A percentile compares a stretch with the other conserved stretches of the same genome.
Evolutionary conservation across 768 basidiomycete genomes (phyloP).

Genomic region (Artomyces pyxidatus): DNA sequence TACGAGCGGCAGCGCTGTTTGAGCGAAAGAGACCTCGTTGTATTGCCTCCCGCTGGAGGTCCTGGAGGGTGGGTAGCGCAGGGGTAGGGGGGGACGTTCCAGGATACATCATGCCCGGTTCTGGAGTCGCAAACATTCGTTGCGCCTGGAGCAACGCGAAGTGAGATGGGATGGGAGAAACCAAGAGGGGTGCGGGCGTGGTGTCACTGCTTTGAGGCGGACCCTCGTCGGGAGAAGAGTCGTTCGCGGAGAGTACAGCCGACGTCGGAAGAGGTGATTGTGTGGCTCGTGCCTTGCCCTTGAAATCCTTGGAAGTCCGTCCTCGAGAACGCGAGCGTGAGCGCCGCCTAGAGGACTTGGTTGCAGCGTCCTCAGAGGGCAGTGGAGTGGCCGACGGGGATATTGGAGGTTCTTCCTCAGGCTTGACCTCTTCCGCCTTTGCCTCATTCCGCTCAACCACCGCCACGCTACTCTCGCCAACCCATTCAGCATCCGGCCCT

Average conservation of each 20-base stretch:
- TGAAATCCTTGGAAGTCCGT: constrained; percentile 63
- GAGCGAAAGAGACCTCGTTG: constrained; percentile 68
- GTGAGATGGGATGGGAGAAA: constrained; percentile 52
- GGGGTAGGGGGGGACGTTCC: constrained; percentile 61
- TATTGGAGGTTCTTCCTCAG: constrained; percentile 16
- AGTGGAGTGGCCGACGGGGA: constrained; percentile 15
- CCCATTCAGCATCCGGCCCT: constrained; percentile 1
- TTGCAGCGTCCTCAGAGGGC: constrained; percentile 19
- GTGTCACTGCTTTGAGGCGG: constrained; percentile 14
- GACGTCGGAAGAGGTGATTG: constrained; percentile 37
- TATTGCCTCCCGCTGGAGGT: constrained; percentile 44
- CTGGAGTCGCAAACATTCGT: constrained; percentile 29
- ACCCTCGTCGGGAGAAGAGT: constrained; percentile 56
- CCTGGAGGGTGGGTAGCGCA: constrained; percentile 67
- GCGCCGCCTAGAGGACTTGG: constrained; percentile 48
- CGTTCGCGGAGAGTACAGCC: constrained; percentile 46
- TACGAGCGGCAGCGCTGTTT: constrained; percentile 78
- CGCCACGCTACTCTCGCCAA: constrained; percentile 2
- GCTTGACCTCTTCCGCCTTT: constrained; percentile 16
- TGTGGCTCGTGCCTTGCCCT: constrained; percentile 29
- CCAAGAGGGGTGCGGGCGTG: constrained; percentile 27
- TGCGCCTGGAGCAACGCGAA: constrained; percentile 24
- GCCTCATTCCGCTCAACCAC: constrained; percentile 8
- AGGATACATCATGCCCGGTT: constrained; percentile 52
- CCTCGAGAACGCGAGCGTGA: constrained; percentile 60